A percentile compares a stretch with the other conserved stretches of the same genome.
Conservation (phyloP, 2,329 filamentous ascomycete genomes). For the Penicillium sumatraense region DNA sequence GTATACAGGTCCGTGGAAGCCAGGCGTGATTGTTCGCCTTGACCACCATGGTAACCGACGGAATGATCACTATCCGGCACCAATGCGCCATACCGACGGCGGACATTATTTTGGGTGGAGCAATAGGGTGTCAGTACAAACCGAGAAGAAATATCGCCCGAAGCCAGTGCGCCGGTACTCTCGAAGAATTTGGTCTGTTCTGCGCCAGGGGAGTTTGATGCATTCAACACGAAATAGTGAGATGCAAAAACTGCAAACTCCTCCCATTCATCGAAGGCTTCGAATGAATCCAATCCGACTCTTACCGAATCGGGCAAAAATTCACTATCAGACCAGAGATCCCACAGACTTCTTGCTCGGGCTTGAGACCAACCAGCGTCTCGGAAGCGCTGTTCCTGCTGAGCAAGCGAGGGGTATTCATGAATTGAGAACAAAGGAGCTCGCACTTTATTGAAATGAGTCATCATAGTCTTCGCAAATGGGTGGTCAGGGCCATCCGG, state of each 20-base stretch:
- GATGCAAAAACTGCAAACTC: slow-evolving; percentile 84
- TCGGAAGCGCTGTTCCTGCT: slow-evolving; percentile 71
- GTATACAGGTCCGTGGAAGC: slow-evolving; percentile 52
- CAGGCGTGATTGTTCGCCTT: slow-evolving; percentile 53
- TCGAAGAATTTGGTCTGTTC: background rate
- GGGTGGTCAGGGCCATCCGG: slow-evolving; percentile 78
- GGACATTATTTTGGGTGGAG: slow-evolving; percentile 44
- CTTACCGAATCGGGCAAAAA: slow-evolving; percentile 69
- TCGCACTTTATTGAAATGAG: slow-evolving; percentile 79
- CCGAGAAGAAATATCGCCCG: slow-evolving; percentile 11
- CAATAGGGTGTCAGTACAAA: slow-evolving; percentile 28
- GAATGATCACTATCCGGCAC: slow-evolving; percentile 43
- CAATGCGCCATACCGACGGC: slow-evolving; percentile 65
- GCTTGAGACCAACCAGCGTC: slow-evolving; percentile 70
- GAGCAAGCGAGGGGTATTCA: slow-evolving; percentile 67
- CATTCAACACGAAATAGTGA: slow-evolving; percentile 81
- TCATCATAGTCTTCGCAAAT: slow-evolving; percentile 84
- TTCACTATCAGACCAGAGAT: slow-evolving; percentile 73
- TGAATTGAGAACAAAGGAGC: slow-evolving; percentile 77
- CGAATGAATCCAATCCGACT: slow-evolving; percentile 67
- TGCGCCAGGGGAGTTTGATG: slow-evolving; percentile 48
- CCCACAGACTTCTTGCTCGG: slow-evolving; percentile 74
- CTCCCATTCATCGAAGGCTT: slow-evolving; percentile 96
- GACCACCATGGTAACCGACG: slow-evolving; percentile 47
- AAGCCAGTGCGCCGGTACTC: background rate